A percentile compares a stretch with the other conserved stretches of the same genome.
Evolutionary conservation across 2,329 filamentous ascomycete genomes (phyloP).

Genomic region (Aspergillus sp.): DNA sequence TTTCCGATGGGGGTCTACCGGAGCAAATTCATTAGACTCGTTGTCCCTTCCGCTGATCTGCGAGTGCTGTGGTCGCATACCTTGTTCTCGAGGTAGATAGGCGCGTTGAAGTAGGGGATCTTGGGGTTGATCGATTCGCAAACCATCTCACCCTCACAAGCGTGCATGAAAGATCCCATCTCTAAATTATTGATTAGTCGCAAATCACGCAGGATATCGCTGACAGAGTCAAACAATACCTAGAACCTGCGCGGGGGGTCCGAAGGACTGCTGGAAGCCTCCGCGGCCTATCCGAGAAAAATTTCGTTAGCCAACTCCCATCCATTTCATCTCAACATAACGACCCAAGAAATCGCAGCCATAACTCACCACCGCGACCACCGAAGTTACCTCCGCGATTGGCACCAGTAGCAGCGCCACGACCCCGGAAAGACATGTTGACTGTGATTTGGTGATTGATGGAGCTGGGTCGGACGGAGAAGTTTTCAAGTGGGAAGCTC

Average conservation of each 20-base stretch:
- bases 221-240: constrained; percentile 40
- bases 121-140: constrained; percentile 94
- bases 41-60: not conserved
- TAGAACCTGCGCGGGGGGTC: constrained; percentile 61
- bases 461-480: constrained; percentile 30
- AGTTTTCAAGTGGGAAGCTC: constrained; percentile 45
- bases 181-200: constrained; percentile 54
- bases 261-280: constrained; percentile 61
- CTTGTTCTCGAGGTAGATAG: constrained; percentile 99
- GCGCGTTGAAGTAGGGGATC: constrained; percentile 98
- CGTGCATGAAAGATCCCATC: constrained; percentile 92
- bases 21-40: not conserved
- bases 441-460: constrained; percentile 25
- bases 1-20: constrained; percentile 80
- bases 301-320: constrained; percentile 31
- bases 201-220: not conserved
- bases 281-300: constrained; percentile 54
- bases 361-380: constrained; percentile 42
- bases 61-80: constrained; percentile 40
- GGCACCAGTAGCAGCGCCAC: constrained; percentile 52
- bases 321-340: constrained; percentile 11
- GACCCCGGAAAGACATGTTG: constrained; percentile 65
- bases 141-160: constrained; percentile 96
- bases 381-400: constrained; percentile 50
- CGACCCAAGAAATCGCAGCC: constrained; percentile 1